Evolutionary conservation across 1,139 yeast species (phyloP).

Genomic region (Sugiyamaella japonica): DNA sequence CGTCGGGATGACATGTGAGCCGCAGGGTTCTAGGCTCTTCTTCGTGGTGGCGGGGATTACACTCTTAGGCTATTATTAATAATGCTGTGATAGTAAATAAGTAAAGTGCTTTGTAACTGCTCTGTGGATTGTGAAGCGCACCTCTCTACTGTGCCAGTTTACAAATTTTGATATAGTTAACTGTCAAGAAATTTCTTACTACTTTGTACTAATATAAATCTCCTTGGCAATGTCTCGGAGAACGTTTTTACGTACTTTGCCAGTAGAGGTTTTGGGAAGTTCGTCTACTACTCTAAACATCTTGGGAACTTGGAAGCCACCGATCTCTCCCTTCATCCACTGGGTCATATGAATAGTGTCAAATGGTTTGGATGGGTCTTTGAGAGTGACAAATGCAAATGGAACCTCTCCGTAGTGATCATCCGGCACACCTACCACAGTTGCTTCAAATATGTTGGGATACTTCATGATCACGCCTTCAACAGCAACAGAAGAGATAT

Average conservation of each 20-base stretch:
- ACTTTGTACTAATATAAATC: neutral
- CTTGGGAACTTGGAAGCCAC: conserved; percentile 42
- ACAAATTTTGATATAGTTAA: no score
- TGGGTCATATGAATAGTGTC: conserved; percentile 28
- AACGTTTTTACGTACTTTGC: conserved; percentile 41
- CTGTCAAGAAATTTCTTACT: neutral
- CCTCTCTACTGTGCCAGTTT: no score
- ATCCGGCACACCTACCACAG: conserved; percentile 44
- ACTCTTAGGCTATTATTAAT: no score
- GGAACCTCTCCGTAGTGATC: conserved; percentile 43
- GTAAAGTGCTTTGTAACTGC: no score
- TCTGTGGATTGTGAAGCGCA: no score
- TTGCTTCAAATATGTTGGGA: conserved; percentile 40
- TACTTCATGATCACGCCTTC: conserved; percentile 60
- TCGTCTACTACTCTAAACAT: conserved; percentile 34
- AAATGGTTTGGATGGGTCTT: conserved; percentile 23
- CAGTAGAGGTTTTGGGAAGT: conserved; percentile 44
- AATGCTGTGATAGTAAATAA: no score
- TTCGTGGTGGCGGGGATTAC: neutral
- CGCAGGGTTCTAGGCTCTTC: neutral
- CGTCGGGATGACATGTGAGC: neutral
- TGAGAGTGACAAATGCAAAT: conserved; percentile 38
- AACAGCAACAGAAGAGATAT: conserved; percentile 74
- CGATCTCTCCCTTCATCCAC: conserved; percentile 36
- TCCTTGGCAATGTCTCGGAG: conserved; percentile 31